Evolutionary conservation across 1,284 basidiomycete species (phyloP), one percentile per base, ranked within the genome.

Genomic region (Taiwanofungus camphoratus): DNA sequence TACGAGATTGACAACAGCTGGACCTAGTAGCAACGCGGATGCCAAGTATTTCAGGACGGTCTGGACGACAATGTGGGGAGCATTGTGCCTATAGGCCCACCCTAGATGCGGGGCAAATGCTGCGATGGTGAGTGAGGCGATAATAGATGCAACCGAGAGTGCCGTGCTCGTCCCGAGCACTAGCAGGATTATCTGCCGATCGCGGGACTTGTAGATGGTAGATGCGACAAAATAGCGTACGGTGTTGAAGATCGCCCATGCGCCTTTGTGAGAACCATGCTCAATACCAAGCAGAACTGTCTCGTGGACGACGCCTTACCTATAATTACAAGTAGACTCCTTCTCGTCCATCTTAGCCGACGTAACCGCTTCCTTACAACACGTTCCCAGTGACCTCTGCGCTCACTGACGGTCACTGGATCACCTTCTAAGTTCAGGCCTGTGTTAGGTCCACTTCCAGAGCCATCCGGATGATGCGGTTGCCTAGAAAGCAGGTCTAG

Each of bases 161-260:
- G 74, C 72, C 43, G 86, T 75, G 44, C 68, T 67, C 24, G 74
- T 71, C 4, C 82, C 84, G 11, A 92, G 70, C 1, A 68, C 68
- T 12, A 87, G 62, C 3, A 76, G 59, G 19, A 67, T 60, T 1
- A 61, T 55, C 51, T 71, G 69, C 32, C 73, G 68, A 19, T 53
- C 56, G 19, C 52, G 51, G 12, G 70, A 64, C 2, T 63, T 44
- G 54, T 70, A 70, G 12, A 60, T 55, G 37, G 46, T 49, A 50
- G 71, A 78, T 8, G 79, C 77, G 9, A 83, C 50, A 55, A 73
- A 79, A 57, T 86, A 87, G 37, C 82, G 78, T 41, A 76, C 58
- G 7, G 73, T 69, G 49, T 71, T 79, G 58, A 82, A 86, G 3
- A 67, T 56, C 18, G 74, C 69, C 79, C 82, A 87, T 24, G 57